phyloP scores from a whole-genome alignment of 2,329 filamentous ascomycete species.

The Emydomyces testavorans region DNA sequence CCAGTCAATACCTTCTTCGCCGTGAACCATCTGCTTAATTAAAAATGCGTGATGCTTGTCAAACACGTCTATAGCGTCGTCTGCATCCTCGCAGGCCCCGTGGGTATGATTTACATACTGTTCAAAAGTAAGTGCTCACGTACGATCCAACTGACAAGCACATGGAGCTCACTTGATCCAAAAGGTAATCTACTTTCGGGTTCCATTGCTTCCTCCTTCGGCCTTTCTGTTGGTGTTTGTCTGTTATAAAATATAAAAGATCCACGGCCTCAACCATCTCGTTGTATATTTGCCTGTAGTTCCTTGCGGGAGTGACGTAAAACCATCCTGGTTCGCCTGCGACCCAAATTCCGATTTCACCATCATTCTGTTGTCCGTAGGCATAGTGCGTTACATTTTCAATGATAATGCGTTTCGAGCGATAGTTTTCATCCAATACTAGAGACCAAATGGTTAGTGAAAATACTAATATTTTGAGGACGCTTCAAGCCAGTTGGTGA shows the following conservation, averaged over 20 bases:
- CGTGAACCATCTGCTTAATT: slow-evolving; percentile 38
- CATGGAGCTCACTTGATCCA: slow-evolving; percentile 29
- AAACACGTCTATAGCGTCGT: slow-evolving; percentile 39
- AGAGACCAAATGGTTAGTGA: not conserved
- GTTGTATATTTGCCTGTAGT: slow-evolving; percentile 43
- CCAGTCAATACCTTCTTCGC: slow-evolving; percentile 37
- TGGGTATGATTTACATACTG: slow-evolving; percentile 36
- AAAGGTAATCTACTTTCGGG: slow-evolving; percentile 30
- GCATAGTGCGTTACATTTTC: slow-evolving; percentile 40
- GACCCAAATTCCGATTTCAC: slow-evolving; percentile 49
- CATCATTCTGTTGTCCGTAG: slow-evolving; percentile 44
- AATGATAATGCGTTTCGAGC: slow-evolving; percentile 36
- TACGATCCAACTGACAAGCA: not conserved
- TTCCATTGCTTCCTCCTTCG: slow-evolving; percentile 26
- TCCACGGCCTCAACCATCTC: slow-evolving; percentile 49
- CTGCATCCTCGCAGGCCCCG: slow-evolving; percentile 33
- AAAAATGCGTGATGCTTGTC: slow-evolving; percentile 37
- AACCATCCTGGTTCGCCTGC: slow-evolving; percentile 53
- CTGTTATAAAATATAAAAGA: slow-evolving; percentile 50
- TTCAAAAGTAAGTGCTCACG: not conserved
- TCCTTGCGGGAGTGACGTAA: slow-evolving; percentile 42
- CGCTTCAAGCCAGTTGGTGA: not conserved
- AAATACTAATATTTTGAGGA: no score
- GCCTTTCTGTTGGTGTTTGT: slow-evolving; percentile 40
- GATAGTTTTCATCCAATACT: slow-evolving; percentile 33